phyloP scores from a whole-genome alignment of 2,329 filamentous ascomycete species.

The Pyrenochaeta sp. region DNA sequence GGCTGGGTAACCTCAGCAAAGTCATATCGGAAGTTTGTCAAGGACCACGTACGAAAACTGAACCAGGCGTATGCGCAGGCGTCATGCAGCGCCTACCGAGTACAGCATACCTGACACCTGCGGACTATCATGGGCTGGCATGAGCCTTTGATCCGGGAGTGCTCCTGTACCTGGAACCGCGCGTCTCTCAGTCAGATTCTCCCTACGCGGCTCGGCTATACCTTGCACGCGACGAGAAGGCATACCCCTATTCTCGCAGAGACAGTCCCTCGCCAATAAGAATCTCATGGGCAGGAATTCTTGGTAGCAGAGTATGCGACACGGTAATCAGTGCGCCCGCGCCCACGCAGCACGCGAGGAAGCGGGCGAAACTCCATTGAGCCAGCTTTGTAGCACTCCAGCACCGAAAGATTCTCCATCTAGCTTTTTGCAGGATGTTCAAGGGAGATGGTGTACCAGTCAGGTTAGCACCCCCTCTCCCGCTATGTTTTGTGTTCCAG shows the following conservation, averaged over 20 bases:
- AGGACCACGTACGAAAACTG: slow-evolving; percentile 15
- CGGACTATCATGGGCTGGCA: slow-evolving; percentile 23
- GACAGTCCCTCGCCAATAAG: slow-evolving; percentile 16
- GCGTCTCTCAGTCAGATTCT: slow-evolving; percentile 4
- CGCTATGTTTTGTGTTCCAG: slow-evolving; percentile 20
- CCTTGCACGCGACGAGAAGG: no score
- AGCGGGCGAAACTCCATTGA: slow-evolving; percentile 33
- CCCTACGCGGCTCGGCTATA: no score
- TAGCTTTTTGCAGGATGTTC: slow-evolving; percentile 26
- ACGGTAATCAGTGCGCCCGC: slow-evolving; percentile 35
- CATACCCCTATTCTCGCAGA: no score
- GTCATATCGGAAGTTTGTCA: slow-evolving; percentile 20
- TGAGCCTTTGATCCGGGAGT: slow-evolving; percentile 19
- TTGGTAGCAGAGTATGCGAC: slow-evolving; percentile 34
- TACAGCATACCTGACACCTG: slow-evolving; percentile 39
- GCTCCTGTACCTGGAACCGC: slow-evolving; percentile 11
- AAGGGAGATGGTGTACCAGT: slow-evolving; percentile 15
- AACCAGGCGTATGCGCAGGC: slow-evolving; percentile 16
- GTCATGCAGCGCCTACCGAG: slow-evolving; percentile 25
- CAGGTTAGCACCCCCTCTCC: slow-evolving; percentile 25
- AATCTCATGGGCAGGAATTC: slow-evolving; percentile 29
- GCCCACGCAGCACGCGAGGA: slow-evolving; percentile 43
- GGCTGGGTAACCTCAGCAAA: slow-evolving; percentile 35
- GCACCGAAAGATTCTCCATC: slow-evolving; percentile 21
- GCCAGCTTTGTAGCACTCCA: slow-evolving; percentile 34